phyloP scores from a whole-genome alignment of 352 stramenopile species.

The Phytopythium oedochilum region DNA sequence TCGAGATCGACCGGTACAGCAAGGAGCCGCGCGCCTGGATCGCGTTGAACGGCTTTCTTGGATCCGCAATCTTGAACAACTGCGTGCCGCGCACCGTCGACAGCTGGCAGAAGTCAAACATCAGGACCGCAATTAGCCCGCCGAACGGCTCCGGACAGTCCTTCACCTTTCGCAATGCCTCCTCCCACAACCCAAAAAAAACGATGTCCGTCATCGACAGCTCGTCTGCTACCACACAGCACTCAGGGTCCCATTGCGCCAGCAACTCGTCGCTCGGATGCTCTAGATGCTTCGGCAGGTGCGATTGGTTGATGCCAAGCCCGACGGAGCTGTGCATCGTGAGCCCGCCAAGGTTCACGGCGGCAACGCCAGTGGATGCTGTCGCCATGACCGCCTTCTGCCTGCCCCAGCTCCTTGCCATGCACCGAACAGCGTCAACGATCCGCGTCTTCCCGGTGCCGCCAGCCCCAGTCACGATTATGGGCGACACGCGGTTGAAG shows the following conservation, averaged over 20 bases:
- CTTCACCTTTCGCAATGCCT: conserved; percentile 11
- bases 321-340: conserved; percentile 19
- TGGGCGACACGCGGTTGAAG: background rate
- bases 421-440: background rate
- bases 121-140: conserved; percentile 4
- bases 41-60: background rate
- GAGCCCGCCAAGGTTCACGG: conserved; percentile 7
- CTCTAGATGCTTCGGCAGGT: conserved; percentile 4
- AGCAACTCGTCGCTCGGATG: too few relatives aligned
- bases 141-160: conserved; percentile 9
- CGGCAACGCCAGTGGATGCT: conserved; percentile 12
- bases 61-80: conserved; percentile 5
- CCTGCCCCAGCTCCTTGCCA: background rate
- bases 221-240: conserved; percentile 14
- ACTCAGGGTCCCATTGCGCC: conserved; percentile 1
- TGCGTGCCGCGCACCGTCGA: background rate
- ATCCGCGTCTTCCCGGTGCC: background rate
- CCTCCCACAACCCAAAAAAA: conserved; percentile 20
- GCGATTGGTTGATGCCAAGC: conserved; percentile 3
- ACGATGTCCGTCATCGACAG: conserved; percentile 16
- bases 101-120: conserved; percentile 17
- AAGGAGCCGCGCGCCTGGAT: background rate
- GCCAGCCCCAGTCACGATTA: background rate
- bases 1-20: conserved; percentile 11
- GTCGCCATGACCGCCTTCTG: background rate